Evolutionary conservation across 176 grass and related monocot genomes (phyloP).

Genomic region (Zoysia pacifica): DNA sequence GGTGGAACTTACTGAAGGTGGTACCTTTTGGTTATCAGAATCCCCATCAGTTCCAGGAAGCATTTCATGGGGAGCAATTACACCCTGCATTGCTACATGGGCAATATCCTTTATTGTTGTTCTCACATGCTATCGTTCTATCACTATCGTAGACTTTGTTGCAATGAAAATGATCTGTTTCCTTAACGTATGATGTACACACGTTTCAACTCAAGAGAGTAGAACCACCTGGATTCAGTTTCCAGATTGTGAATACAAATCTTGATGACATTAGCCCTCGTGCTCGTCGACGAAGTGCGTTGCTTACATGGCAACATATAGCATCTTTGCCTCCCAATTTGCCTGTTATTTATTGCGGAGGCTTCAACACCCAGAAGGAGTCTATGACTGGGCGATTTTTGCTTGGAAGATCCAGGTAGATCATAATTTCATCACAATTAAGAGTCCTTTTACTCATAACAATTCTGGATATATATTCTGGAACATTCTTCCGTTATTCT

Average conservation of each 20-base stretch:
- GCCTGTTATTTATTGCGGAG: slow-evolving; percentile 93
- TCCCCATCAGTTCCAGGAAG: slow-evolving; percentile 94
- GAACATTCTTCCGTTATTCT: neutral
- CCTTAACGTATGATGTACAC: slow-evolving; percentile 85
- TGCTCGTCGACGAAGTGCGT: slow-evolving; percentile 89
- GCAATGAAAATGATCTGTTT: slow-evolving; percentile 34
- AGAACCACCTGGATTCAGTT: slow-evolving; percentile 95
- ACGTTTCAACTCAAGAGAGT: slow-evolving; percentile 97
- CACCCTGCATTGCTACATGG: slow-evolving; percentile 95
- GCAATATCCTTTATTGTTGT: slow-evolving; percentile 81
- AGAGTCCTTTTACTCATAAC: slow-evolving; percentile 3
- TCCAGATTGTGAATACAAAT: slow-evolving; percentile 98
- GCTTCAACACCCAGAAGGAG: slow-evolving; percentile 97
- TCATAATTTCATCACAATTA: slow-evolving; percentile 19
- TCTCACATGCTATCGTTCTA: slow-evolving; percentile 3
- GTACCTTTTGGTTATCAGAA: slow-evolving; percentile 98
- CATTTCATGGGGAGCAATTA: slow-evolving; percentile 82
- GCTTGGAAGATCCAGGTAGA: slow-evolving; percentile 95
- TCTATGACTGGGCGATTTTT: slow-evolving; percentile 97
- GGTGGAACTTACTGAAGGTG: slow-evolving; percentile 97
- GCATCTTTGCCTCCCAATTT: slow-evolving; percentile 90
- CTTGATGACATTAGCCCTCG: slow-evolving; percentile 87
- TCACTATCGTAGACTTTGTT: slow-evolving; percentile 23
- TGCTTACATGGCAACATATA: slow-evolving; percentile 99
- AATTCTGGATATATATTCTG: neutral